Conservation (phyloP, 352 stramenopile genomes). For the Pythium periplocum region DNA sequence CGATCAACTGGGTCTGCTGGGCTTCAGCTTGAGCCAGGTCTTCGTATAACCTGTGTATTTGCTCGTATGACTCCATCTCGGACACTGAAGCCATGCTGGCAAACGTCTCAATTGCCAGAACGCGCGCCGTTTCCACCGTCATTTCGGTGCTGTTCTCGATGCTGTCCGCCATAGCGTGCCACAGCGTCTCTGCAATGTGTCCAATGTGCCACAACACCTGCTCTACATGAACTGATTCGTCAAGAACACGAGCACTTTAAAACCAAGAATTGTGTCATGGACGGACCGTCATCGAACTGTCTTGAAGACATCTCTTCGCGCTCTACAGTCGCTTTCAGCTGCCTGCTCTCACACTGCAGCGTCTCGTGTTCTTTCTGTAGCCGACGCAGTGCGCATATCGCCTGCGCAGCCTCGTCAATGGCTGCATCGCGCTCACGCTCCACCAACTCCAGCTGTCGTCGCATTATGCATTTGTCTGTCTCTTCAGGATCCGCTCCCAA, state of each 20-base stretch:
- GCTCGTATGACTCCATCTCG: constrained; percentile 21
- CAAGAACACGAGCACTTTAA: background rate
- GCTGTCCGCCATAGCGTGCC: constrained; percentile 5
- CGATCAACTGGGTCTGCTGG: constrained; percentile 9
- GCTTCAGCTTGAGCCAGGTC: constrained; percentile 16
- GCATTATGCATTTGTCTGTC: background rate
- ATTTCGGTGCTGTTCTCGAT: background rate
- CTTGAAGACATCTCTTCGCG: constrained; percentile 1
- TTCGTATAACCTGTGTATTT: constrained; percentile 26
- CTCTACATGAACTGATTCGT: constrained; percentile 2
- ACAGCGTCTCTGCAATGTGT: constrained; percentile 17
- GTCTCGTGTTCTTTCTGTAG: constrained; percentile 9
- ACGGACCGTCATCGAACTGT: background rate
- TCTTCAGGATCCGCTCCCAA: too few species aligned
- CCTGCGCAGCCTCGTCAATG: constrained; percentile 25
- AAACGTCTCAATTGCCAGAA: constrained; percentile 17
- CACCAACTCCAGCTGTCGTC: background rate
- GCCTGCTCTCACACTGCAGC: constrained; percentile 7
- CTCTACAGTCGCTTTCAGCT: constrained; percentile 1
- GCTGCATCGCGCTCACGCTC: constrained; percentile 28
- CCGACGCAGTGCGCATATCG: constrained; percentile 9
- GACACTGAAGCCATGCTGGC: constrained; percentile 10
- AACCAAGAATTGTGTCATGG: background rate
- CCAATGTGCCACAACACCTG: constrained; percentile 21
- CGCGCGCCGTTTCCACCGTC: constrained; percentile 10